These are phyloP conservation scores for Amphichorda felina DNA, from an alignment of 2,329 filamentous ascomycete species.

Conservation along the genomic window DNA sequence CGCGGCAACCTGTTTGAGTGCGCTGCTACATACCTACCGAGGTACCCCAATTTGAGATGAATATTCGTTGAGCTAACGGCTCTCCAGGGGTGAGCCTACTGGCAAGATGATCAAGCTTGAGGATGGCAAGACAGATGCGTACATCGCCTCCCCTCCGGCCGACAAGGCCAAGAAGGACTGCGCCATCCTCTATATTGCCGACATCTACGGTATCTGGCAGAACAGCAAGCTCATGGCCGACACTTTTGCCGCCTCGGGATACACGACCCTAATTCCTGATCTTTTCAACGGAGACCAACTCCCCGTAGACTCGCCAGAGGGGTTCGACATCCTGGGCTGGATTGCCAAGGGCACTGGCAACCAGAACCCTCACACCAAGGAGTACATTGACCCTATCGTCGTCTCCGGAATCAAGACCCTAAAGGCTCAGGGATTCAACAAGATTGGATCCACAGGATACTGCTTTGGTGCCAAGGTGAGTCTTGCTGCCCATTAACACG, in stretches of 20 bases:
- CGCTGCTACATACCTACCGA: slow-evolving; percentile 12
- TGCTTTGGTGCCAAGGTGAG: slow-evolving; percentile 51
- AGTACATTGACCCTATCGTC: slow-evolving; percentile 20
- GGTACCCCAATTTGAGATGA: no score
- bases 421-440: slow-evolving; percentile 35
- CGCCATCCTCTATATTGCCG: slow-evolving; percentile 23
- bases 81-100: slow-evolving; percentile 32
- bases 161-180: slow-evolving; percentile 12
- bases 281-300: slow-evolving; percentile 24
- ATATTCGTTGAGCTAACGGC: no score
- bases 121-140: slow-evolving; percentile 30
- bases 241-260: slow-evolving; percentile 22
- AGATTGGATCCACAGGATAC: slow-evolving; percentile 47
- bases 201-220: slow-evolving; percentile 24
- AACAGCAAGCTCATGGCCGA: slow-evolving; percentile 30
- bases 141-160: slow-evolving; percentile 31
- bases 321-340: slow-evolving; percentile 20
- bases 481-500: neutral
- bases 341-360: slow-evolving; percentile 28
- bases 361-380: slow-evolving; percentile 29
- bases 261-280: slow-evolving; percentile 24
- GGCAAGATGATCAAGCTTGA: slow-evolving; percentile 33
- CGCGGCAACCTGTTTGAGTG: slow-evolving; percentile 41
- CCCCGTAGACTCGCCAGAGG: slow-evolving; percentile 11
- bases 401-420: slow-evolving; percentile 39